Evolutionary conservation across 2,329 filamentous ascomycete genomes (phyloP), one percentile per base, ranked within the genome.

Genomic region (Aspergillus niger): DNA sequence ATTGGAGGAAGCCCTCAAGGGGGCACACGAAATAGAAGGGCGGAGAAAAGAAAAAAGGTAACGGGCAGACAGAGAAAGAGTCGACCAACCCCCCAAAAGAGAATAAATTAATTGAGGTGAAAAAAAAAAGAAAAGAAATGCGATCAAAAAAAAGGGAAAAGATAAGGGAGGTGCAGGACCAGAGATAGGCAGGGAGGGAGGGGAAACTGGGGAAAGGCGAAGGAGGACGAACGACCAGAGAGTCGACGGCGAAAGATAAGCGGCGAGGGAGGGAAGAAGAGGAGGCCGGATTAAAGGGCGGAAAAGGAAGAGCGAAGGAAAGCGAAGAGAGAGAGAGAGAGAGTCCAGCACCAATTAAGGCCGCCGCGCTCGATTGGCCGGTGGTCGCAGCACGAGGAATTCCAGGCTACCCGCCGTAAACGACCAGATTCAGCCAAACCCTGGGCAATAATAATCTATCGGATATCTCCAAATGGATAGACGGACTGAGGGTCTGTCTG

Each of bases 321-420:
- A 36, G 32, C 32, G 32, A 36, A 5, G 53, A 47, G 38, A 5
- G 20, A 48, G 13, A 51, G n/a, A n/a, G 49, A 15, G 52, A 48
- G 47, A 8, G 48, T 26, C 26, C 26, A 26, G 26, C 26, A 26
- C 26, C 26, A 26, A 52, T 17, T n/a, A 11, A 52, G 10, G 22
- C 10, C n/a, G 24, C 20, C n/a, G 26, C 17, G 50, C 20, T 41
- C 22, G 39, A 44, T 30, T 44, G 52, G 39, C 41, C 53, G 38
- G 55, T 39, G 57, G 28, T 20, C 58, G 55, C 59, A 59, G 55
- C 51, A 51, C 47, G 32, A 57, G 61, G 58, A 70, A 72, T 71
- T 70, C 67, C 62, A 66, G 67, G 62, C 69, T 72, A 72, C 69
- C 71, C 71, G 72, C 72, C 69, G 68, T 72, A 72, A 67, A 74